These are phyloP conservation scores for Casuarina equisetifolia DNA, from an alignment of 306 rosid genomes.

Conservation along the genomic window DNA sequence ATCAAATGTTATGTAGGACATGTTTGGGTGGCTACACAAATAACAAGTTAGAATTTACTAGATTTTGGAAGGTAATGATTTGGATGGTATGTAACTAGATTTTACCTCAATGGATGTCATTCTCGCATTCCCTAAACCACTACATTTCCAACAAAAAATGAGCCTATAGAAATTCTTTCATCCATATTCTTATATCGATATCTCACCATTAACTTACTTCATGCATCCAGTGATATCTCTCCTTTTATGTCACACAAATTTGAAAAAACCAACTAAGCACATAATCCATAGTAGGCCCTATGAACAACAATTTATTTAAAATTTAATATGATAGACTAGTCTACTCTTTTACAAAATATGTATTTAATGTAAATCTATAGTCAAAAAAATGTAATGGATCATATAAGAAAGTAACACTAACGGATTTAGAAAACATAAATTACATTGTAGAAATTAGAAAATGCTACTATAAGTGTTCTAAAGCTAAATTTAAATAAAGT, in stretches of 20 bases:
- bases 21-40: neutral
- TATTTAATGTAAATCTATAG: neutral
- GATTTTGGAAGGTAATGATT: neutral
- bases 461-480: slow-evolving; percentile 6
- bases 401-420: slow-evolving; percentile 12
- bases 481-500: slow-evolving; percentile 21
- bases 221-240: neutral
- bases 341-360: neutral
- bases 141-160: neutral
- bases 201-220: neutral
- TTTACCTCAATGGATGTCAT: neutral
- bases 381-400: slow-evolving; percentile 1
- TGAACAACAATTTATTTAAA: neutral
- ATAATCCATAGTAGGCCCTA: neutral
- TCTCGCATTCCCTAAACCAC: neutral
- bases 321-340: neutral
- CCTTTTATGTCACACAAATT: neutral
- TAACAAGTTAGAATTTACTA: neutral
- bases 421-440: slow-evolving; percentile 13
- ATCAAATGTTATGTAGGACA: slow-evolving; percentile 12
- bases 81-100: neutral
- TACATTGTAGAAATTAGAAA: slow-evolving; percentile 14
- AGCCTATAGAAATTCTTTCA: neutral
- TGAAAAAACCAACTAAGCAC: slow-evolving; percentile 3
- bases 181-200: neutral